Evolutionary conservation across 2,329 filamentous ascomycete genomes (phyloP).

Genomic region (Phaeomoniella chlamydospora): DNA sequence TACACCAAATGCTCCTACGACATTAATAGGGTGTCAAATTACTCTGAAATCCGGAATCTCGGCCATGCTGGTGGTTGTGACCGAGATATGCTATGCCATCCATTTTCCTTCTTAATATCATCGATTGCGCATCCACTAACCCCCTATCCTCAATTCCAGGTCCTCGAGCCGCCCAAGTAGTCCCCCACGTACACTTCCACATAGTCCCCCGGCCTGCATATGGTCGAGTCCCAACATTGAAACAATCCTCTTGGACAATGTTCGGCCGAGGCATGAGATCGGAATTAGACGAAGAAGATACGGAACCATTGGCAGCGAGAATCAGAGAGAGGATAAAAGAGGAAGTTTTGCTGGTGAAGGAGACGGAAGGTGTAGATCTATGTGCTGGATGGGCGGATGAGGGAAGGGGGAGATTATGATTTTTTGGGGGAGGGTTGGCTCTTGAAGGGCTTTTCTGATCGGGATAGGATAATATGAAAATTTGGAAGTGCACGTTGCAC

Average conservation of each 20-base stretch:
- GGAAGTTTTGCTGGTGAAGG: constrained; percentile 5
- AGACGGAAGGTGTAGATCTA: neutral
- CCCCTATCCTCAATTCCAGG: constrained; percentile 26
- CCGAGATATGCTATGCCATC: no score
- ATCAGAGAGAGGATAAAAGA: constrained; percentile 21
- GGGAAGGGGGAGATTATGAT: neutral
- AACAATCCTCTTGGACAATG: constrained; percentile 21
- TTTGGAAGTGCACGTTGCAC: no score
- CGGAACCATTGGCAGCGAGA: constrained; percentile 18
- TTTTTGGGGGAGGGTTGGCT: no score
- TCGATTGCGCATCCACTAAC: no score
- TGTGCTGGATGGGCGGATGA: neutral
- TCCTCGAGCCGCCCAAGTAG: constrained; percentile 75
- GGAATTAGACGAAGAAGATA: constrained; percentile 32
- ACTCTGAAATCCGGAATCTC: no score
- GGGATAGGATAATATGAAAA: no score
- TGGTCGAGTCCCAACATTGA: constrained; percentile 2
- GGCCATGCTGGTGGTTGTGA: no score
- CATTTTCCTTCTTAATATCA: no score
- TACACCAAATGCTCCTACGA: constrained; percentile 2
- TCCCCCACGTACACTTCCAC: constrained; percentile 89
- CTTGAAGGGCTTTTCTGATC: no score
- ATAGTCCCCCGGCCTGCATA: constrained; percentile 63
- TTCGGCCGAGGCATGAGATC: constrained; percentile 31
- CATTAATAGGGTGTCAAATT: no score